These are phyloP conservation scores for Allantophomopsis cytisporea DNA, from an alignment of 2,329 filamentous ascomycete species.

Conservation along the genomic window DNA sequence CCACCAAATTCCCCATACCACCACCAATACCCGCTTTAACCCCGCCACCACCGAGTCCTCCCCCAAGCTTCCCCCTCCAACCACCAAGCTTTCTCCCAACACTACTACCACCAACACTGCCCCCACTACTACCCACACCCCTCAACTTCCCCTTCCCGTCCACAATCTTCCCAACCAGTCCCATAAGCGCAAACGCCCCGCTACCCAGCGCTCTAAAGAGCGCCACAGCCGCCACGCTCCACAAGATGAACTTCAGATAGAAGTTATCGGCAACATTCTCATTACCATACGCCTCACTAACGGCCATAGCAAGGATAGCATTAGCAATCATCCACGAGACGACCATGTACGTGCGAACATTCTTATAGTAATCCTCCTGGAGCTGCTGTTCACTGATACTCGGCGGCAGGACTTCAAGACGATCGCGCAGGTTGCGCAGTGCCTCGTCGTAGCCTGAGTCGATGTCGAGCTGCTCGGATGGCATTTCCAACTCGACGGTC, in stretches of 20 bases:
- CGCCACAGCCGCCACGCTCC: constrained; percentile 76
- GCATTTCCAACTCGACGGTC: constrained; percentile 93
- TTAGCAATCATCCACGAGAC: constrained; percentile 89
- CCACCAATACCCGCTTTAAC: constrained; percentile 1
- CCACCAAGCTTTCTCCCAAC: constrained; percentile 1
- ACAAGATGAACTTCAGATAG: constrained; percentile 88
- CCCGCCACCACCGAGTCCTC: background rate
- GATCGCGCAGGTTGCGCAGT: constrained; percentile 85
- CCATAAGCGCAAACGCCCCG: constrained; percentile 71
- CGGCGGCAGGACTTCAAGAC: constrained; percentile 62
- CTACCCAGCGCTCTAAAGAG: constrained; percentile 78
- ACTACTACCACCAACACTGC: background rate
- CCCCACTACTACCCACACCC: background rate
- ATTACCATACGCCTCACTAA: constrained; percentile 71
- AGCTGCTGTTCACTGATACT: constrained; percentile 60
- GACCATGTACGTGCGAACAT: constrained; percentile 96
- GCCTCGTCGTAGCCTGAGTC: constrained; percentile 96
- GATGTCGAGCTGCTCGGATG: constrained; percentile 93
- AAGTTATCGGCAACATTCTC: constrained; percentile 66
- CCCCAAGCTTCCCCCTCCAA: background rate
- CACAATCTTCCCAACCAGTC: constrained; percentile 69
- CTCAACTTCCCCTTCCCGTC: constrained; percentile 56
- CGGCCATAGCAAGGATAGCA: constrained; percentile 82
- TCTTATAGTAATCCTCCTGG: constrained; percentile 98
- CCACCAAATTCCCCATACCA: constrained; percentile 15